A percentile compares a stretch with the other conserved stretches of the same genome.
Evolutionary conservation across 2,329 filamentous ascomycete genomes (phyloP).

Genomic region (Hypoxylon sp.): DNA sequence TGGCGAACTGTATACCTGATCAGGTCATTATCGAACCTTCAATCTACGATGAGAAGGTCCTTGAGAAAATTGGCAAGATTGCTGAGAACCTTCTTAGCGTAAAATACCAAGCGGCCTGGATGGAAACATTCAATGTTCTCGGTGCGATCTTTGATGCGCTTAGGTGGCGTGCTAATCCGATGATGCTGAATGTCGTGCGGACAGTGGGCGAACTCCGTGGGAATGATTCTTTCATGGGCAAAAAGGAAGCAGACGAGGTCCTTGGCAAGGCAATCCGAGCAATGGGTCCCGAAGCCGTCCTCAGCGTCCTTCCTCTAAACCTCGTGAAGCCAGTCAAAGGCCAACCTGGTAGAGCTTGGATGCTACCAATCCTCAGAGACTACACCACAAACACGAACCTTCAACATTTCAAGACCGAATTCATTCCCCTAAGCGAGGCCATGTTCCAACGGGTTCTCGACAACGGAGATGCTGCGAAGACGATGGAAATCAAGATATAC

Average conservation of each 20-base stretch:
- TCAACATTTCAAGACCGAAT: conserved; percentile 85
- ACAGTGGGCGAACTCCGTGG: conserved; percentile 88
- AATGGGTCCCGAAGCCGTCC: conserved; percentile 89
- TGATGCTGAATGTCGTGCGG: conserved; percentile 81
- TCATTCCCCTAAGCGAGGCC: conserved; percentile 89
- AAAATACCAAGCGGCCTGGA: conserved; percentile 94
- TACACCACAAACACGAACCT: conserved; percentile 91
- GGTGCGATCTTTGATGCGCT: conserved; percentile 89
- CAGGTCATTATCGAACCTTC: conserved; percentile 89
- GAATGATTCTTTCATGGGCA: conserved; percentile 90
- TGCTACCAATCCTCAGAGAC: conserved; percentile 91
- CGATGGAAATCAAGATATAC: conserved; percentile 95
- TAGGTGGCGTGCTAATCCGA: conserved; percentile 86
- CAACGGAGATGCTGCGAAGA: conserved; percentile 86
- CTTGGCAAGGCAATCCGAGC: conserved; percentile 89
- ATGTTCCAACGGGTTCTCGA: conserved; percentile 93
- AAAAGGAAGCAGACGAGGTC: conserved; percentile 94
- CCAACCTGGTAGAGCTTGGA: conserved; percentile 90
- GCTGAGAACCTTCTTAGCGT: conserved; percentile 84
- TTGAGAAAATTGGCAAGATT: conserved; percentile 83
- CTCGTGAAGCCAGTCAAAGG: conserved; percentile 81
- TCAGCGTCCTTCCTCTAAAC: conserved; percentile 88
- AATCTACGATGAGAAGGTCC: conserved; percentile 89
- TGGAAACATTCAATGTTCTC: conserved; percentile 92
- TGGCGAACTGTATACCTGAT: conserved; percentile 89